Evolutionary conservation across 768 basidiomycete genomes (phyloP).

Genomic region (Russula sp.): DNA sequence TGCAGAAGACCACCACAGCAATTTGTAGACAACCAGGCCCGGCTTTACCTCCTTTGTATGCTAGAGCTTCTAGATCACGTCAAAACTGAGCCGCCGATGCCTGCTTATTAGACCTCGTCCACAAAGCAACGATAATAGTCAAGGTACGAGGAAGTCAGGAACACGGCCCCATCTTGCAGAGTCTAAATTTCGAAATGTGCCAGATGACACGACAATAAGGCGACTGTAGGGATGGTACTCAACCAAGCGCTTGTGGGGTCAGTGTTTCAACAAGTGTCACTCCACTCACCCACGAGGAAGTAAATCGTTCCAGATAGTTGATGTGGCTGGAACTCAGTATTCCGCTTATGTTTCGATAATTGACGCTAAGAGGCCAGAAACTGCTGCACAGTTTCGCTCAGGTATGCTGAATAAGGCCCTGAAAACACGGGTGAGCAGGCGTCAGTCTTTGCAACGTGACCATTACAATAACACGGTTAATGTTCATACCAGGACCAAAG

Average conservation of each 20-base stretch:
- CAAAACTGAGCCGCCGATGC: neutral
- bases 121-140: neutral
- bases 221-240: neutral
- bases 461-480: no score
- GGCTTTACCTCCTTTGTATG: neutral
- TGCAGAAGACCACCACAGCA: no score
- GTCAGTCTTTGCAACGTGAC: no score
- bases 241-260: neutral
- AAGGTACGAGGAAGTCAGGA: neutral
- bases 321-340: neutral
- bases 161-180: neutral
- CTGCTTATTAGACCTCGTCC: neutral
- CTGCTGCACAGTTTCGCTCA: neutral
- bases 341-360: neutral
- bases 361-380: neutral
- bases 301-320: neutral
- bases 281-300: neutral
- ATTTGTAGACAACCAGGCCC: neutral
- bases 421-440: neutral
- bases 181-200: neutral
- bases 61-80: neutral
- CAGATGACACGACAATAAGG: neutral
- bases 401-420: neutral
- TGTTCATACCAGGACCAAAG: no score
- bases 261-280: neutral